Percentiles rank a stretch among this genome's conserved stretches.
phyloP scores from a whole-genome alignment of 805 yeast species.

The Barnettozyma populi region DNA sequence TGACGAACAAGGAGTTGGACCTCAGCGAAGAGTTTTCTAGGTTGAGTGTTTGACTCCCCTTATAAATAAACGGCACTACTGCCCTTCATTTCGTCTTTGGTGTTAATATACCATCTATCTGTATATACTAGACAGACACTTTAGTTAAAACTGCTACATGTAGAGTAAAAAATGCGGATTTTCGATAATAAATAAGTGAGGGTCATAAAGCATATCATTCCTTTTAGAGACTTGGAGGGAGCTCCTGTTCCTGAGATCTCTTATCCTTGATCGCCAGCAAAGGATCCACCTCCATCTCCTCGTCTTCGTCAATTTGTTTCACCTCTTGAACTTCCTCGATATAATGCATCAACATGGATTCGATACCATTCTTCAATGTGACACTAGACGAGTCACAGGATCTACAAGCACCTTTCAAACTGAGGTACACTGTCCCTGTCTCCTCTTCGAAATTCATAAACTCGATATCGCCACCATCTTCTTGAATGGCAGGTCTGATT shows the following conservation, averaged over 20 bases:
- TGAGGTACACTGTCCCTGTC: slow-evolving; percentile 51
- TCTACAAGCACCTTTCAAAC: slow-evolving; percentile 65
- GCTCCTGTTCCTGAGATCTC: slow-evolving; percentile 3
- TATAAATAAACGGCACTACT: not conserved
- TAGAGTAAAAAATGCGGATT: not conserved
- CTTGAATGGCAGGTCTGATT: slow-evolving; percentile 69
- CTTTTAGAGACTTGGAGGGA: slow-evolving; percentile 17
- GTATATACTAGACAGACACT: not conserved
- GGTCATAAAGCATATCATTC: not conserved
- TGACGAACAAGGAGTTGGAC: slow-evolving; percentile 7
- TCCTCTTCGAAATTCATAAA: slow-evolving; percentile 57
- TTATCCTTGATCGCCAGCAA: slow-evolving; percentile 14
- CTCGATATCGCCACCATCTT: slow-evolving; percentile 72
- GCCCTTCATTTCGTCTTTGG: not conserved
- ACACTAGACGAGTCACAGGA: slow-evolving; percentile 65
- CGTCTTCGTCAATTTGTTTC: slow-evolving; percentile 42
- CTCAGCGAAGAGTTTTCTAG: slow-evolving; percentile 3
- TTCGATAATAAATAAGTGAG: not conserved
- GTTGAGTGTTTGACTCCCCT: not conserved
- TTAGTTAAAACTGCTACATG: not conserved
- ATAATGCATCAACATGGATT: slow-evolving; percentile 64
- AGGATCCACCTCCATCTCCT: slow-evolving; percentile 17
- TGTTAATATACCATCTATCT: not conserved
- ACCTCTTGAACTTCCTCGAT: slow-evolving; percentile 63
- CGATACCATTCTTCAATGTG: slow-evolving; percentile 64